Base-by-base conservation (phyloP, 768 basidiomycete species). In the Podaxis mareebaensis region DNA sequence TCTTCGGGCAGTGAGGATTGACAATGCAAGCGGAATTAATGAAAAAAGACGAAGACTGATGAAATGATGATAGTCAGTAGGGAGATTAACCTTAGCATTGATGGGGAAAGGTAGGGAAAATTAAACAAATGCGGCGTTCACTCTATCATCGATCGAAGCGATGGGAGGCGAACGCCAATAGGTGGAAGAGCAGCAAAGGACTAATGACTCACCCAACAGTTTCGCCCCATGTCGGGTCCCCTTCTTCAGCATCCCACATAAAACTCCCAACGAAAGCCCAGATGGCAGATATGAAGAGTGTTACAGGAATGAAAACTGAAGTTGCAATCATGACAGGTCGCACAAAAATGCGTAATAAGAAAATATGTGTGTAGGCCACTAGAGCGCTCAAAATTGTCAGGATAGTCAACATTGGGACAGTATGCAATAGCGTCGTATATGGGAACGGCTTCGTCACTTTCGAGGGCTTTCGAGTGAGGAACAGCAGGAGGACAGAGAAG, bases 261-360 rank as follows among this genome's bases (percentile, higher is more conserved):
- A 93, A 93, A 70, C 90, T 91, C 33, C 91, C 92, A 13, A 88
- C 78, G 73, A 94, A 93, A 1, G 92, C 91, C 85, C 92, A 92
- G 26, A 92, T 67, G 6, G 91, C 85, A 46, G 89, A 92, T 54
- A 92, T 79, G 69, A 91, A 82, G 64, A 94, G 77, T 0, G 88
- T 87, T 28, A 83, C 82, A 44, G 93, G 92, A 53, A 92, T 85
- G 69, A 90, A 90, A 28, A 94, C 78, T 17, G 88, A 87, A 0
- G 91, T 93, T 24, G 82, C 83, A 40, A 93, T 75, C 79, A 96
- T 87, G 55, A 93, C 90, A 17, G 95, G 94, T 61, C 88, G 85
- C 62, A 93, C 90, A 68, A 95, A 94, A 64, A 92, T 81, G 63
- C 88, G 86, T 55, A 96, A 76, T 46, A 96, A 81, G 66, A 87